Percentiles rank a stretch among this genome's conserved stretches.
Conservation (phyloP, 441 rosid genomes). For the Erodium trifolium region DNA sequence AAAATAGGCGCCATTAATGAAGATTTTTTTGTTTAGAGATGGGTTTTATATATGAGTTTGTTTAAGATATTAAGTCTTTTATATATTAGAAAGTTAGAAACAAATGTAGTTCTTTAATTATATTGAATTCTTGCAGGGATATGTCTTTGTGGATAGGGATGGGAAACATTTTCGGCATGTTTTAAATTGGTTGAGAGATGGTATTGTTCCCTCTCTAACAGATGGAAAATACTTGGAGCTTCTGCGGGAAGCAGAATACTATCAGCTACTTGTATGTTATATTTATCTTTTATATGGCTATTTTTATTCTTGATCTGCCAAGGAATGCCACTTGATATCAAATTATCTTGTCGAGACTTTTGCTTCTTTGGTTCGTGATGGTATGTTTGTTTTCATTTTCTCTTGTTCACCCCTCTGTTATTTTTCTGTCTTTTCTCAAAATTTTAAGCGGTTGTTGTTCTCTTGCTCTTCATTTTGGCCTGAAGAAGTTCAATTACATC, state of each 20-base stretch:
- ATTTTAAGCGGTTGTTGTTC: constrained; percentile 2
- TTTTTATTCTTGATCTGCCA: neutral
- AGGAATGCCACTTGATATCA: neutral
- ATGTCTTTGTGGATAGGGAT: constrained; percentile 78
- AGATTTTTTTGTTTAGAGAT: neutral
- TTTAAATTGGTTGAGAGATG: constrained; percentile 90
- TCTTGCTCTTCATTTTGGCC: neutral
- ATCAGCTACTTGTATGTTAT: constrained; percentile 67
- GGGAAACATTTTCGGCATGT: constrained; percentile 81
- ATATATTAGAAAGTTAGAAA: constrained; percentile 6
- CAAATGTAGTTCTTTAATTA: constrained; percentile 14
- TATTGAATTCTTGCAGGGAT: constrained; percentile 47
- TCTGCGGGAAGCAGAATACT: constrained; percentile 78
- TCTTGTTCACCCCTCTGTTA: neutral
- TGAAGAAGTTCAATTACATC: neutral
- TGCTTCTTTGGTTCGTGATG: neutral
- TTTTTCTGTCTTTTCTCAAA: neutral
- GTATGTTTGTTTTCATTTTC: neutral
- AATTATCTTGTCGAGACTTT: constrained; percentile 7
- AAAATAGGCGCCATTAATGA: neutral
- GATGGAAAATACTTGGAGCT: constrained; percentile 61
- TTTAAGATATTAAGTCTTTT: neutral
- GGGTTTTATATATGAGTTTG: constrained; percentile 7
- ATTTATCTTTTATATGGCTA: constrained; percentile 11
- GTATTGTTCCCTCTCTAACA: constrained; percentile 49